phyloP scores from a whole-genome alignment of 2,329 filamentous ascomycete species.

The Colletotrichum australisinense region DNA sequence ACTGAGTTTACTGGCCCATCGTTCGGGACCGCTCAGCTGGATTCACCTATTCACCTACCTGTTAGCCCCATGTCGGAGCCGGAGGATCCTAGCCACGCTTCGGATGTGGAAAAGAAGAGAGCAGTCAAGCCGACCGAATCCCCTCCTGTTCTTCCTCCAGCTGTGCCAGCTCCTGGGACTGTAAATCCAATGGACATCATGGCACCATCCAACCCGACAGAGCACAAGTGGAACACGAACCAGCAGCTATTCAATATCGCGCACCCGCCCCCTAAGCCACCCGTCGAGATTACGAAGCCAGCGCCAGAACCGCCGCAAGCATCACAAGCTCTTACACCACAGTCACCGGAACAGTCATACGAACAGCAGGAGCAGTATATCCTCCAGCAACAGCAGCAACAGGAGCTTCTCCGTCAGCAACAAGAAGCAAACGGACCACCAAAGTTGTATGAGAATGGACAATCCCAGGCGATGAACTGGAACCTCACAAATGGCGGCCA shows the following conservation, averaged over 20 bases:
- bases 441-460: constrained; percentile 1
- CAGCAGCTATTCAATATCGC: constrained; percentile 49
- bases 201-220: constrained; percentile 52
- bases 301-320: constrained; percentile 38
- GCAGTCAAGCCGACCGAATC: constrained; percentile 3
- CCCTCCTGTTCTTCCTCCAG: constrained; percentile 41
- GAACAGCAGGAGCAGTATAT: not conserved
- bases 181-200: constrained; percentile 67
- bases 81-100: constrained; percentile 8
- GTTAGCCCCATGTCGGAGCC: constrained; percentile 24
- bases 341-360: constrained; percentile 20
- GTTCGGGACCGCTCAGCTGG: constrained; percentile 11
- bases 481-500: not conserved
- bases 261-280: constrained; percentile 30
- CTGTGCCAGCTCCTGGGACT: constrained; percentile 55
- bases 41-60: constrained; percentile 22
- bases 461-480: not conserved
- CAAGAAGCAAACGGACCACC: constrained; percentile 1
- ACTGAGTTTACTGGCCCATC: constrained; percentile 39
- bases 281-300: constrained; percentile 38
- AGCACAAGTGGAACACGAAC: constrained; percentile 46
- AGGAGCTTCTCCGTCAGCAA: constrained; percentile 12
- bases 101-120: not conserved
- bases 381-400: constrained; percentile 3
- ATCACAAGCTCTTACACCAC: constrained; percentile 42